Evolutionary conservation across 225 moss, liverwort and hornwort genomes (phyloP).

Genomic region (Marchantia paleacea): DNA sequence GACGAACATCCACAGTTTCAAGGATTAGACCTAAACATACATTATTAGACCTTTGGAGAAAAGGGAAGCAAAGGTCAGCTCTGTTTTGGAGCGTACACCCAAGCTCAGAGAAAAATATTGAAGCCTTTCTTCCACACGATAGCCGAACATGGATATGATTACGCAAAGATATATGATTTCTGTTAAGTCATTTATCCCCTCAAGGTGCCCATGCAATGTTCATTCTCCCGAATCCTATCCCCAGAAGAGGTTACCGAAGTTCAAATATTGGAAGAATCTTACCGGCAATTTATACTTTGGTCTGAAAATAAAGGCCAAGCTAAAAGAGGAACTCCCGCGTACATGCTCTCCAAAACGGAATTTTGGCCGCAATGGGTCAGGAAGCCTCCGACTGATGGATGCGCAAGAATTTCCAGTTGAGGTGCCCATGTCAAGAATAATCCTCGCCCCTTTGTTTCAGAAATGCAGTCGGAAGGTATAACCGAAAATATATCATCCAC

Average conservation of each 20-base stretch:
- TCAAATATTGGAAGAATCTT: slow-evolving; percentile 10
- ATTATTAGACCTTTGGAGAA: too few species aligned
- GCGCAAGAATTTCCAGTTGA: slow-evolving; percentile 29
- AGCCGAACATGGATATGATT: neutral
- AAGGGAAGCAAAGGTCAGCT: neutral
- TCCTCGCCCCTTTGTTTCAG: slow-evolving; percentile 21
- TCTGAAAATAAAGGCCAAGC: neutral
- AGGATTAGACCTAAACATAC: too few species aligned
- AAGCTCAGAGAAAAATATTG: too few species aligned
- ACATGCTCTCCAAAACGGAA: slow-evolving; percentile 25
- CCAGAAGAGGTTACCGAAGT: too few species aligned
- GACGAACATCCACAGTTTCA: too few species aligned
- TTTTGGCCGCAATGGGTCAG: slow-evolving; percentile 46
- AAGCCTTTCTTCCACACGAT: too few species aligned
- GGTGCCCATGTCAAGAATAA: slow-evolving; percentile 21
- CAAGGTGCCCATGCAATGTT: too few species aligned
- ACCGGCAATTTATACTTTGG: slow-evolving; percentile 3
- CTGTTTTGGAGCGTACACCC: too few species aligned
- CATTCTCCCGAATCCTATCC: too few species aligned
- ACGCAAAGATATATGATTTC: neutral
- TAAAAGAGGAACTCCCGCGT: slow-evolving; percentile 2
- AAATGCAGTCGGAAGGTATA: slow-evolving; percentile 18
- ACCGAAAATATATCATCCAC: slow-evolving; percentile 1
- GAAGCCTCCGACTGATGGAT: slow-evolving; percentile 37
- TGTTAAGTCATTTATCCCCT: too few species aligned